Evolutionary conservation across 2,329 filamentous ascomycete genomes (phyloP).

Genomic region (Phialophora expanda): DNA sequence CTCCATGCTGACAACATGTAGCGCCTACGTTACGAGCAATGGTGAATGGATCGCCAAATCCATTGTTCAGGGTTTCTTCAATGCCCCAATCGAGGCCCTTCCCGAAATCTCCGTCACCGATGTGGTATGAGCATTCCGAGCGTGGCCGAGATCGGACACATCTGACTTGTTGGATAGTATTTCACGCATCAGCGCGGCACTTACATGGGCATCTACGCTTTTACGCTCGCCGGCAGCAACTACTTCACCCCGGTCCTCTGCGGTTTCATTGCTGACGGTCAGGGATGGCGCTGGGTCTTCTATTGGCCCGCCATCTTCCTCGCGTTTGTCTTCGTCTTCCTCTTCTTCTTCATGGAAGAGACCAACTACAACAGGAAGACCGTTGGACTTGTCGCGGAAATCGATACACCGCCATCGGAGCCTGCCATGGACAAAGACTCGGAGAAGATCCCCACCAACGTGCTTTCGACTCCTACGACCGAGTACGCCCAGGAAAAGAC

Average conservation of each 20-base stretch:
- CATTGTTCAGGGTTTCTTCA: constrained; percentile 55
- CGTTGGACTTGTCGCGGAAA: constrained; percentile 17
- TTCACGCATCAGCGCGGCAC: constrained; percentile 38
- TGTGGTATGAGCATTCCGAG: constrained; percentile 42
- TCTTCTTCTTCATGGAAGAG: constrained; percentile 39
- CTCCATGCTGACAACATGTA: constrained; percentile 26
- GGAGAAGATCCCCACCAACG: constrained; percentile 6
- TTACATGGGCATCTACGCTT: constrained; percentile 37
- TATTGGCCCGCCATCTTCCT: constrained; percentile 36
- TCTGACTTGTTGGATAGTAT: constrained; percentile 41
- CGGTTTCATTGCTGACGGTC: constrained; percentile 38
- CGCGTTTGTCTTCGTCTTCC: constrained; percentile 30
- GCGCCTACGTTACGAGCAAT: constrained; percentile 51
- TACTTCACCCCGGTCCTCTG: constrained; percentile 47
- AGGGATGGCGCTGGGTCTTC: constrained; percentile 40
- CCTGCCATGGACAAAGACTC: constrained; percentile 16
- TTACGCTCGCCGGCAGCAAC: constrained; percentile 35
- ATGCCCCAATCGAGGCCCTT: constrained; percentile 56
- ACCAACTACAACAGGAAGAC: constrained; percentile 35
- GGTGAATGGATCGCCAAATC: constrained; percentile 57
- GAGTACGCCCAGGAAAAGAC: constrained; percentile 20
- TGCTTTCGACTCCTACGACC: constrained; percentile 4
- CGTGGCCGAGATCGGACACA: not conserved
- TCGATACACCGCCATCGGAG: constrained; percentile 23
- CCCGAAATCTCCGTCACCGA: constrained; percentile 56